Conservation (phyloP, 345 rosid species). For the Chamaenerion angustifolium region DNA sequence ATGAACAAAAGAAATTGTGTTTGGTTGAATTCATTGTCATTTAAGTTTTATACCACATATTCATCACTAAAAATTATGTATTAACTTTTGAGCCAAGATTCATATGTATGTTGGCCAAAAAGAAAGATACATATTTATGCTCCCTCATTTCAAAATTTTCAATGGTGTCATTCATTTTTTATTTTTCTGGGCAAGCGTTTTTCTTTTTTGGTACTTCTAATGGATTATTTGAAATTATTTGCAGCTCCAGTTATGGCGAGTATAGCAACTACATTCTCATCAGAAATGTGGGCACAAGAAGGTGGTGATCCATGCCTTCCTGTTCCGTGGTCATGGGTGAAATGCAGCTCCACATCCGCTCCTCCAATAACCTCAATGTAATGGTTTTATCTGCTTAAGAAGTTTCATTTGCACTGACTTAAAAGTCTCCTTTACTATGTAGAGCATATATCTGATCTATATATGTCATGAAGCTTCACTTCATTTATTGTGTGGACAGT, state of each 20-base stretch:
- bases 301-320: slow-evolving; percentile 96
- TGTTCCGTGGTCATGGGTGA: slow-evolving; percentile 90
- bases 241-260: slow-evolving; percentile 50
- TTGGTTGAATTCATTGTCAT: no score
- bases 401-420: neutral
- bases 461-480: neutral
- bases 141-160: no score
- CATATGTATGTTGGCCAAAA: no score
- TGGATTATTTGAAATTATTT: slow-evolving; percentile 3
- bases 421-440: no score
- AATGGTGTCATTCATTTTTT: no score
- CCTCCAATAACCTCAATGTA: slow-evolving; percentile 62
- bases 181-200: no score
- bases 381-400: slow-evolving; percentile 16
- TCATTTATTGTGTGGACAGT: slow-evolving; percentile 25
- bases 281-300: slow-evolving; percentile 81
- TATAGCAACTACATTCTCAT: slow-evolving; percentile 32
- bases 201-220: neutral
- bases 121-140: no score
- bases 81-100: no score
- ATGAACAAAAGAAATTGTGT: no score
- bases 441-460: neutral
- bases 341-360: slow-evolving; percentile 49
- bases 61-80: no score
- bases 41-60: no score